These are phyloP conservation scores for Vaccinium darrowii DNA, from an alignment of 148 eudicot species.

Conservation along the genomic window DNA sequence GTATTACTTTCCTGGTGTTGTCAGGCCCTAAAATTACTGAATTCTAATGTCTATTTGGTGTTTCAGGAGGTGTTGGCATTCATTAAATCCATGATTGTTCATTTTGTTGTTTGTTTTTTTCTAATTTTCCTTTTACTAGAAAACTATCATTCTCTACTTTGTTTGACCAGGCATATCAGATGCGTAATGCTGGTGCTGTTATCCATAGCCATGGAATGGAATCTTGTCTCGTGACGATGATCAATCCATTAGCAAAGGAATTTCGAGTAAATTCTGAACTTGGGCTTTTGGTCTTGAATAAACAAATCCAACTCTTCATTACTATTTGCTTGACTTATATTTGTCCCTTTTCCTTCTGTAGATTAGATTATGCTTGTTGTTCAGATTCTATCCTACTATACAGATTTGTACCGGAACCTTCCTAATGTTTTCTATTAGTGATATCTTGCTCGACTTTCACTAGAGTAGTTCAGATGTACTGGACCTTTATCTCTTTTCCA, in stretches of 20 bases:
- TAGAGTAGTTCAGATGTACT: not conserved
- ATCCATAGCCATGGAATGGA: conserved; percentile 99
- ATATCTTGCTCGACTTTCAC: not conserved
- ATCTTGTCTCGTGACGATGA: conserved; percentile 89
- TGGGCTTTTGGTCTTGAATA: not conserved
- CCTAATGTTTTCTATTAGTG: not conserved
- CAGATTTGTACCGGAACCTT: not conserved
- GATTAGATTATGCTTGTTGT: not conserved
- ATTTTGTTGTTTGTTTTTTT: not conserved
- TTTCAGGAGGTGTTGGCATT: not conserved
- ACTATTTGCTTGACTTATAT: not conserved
- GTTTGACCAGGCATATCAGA: conserved; percentile 69
- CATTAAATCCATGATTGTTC: not conserved
- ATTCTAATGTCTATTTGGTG: not conserved
- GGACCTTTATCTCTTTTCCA: not conserved
- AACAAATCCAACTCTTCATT: not conserved
- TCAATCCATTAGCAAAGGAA: conserved; percentile 81
- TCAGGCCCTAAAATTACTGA: not conserved
- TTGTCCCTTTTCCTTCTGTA: not conserved
- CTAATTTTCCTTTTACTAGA: not conserved
- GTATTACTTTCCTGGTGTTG: not conserved
- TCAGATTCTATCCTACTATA: not conserved
- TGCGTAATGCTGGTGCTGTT: conserved; percentile 94
- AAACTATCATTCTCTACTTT: not conserved
- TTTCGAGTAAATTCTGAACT: conserved; percentile 55